These are phyloP conservation scores for Rosa persica DNA, from an alignment of 306 rosid genomes.

Conservation along the genomic window DNA sequence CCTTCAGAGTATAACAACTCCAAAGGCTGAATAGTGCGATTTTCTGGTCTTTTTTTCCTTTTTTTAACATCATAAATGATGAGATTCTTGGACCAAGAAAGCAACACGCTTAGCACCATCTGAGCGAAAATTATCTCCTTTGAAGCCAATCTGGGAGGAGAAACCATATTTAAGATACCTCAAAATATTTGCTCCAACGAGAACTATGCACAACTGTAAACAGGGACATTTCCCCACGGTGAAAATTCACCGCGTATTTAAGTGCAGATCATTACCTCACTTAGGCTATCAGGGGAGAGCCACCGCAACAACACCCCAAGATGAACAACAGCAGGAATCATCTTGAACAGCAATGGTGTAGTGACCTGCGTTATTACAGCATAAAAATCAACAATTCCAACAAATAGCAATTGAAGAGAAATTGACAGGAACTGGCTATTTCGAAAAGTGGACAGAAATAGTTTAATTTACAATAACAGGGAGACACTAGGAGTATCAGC, in stretches of 20 bases:
- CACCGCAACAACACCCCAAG: slow-evolving; percentile 80
- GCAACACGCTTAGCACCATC: slow-evolving; percentile 76
- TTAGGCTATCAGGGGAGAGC: slow-evolving; percentile 69
- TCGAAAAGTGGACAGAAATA: background rate
- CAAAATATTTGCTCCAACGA: slow-evolving; percentile 24
- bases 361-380: slow-evolving; percentile 66
- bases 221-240: slow-evolving; percentile 1
- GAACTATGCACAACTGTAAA: slow-evolving; percentile 14
- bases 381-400: slow-evolving; percentile 26
- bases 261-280: slow-evolving; percentile 60
- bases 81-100: slow-evolving; percentile 73
- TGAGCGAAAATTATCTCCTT: slow-evolving; percentile 69
- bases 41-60: slow-evolving; percentile 36
- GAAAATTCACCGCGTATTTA: background rate
- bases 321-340: slow-evolving; percentile 87
- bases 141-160: slow-evolving; percentile 60
- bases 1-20: slow-evolving; percentile 47
- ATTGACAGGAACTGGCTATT: background rate
- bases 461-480: background rate
- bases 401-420: background rate
- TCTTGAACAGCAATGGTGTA: slow-evolving; percentile 95
- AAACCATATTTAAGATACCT: slow-evolving; percentile 36
- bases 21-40: slow-evolving; percentile 34
- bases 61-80: slow-evolving; percentile 55
- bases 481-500: background rate